A percentile compares a stretch with the other conserved stretches of the same genome.
Evolutionary conservation across 2,329 filamentous ascomycete genomes (phyloP).

Genomic region (Diplodia seriata): DNA sequence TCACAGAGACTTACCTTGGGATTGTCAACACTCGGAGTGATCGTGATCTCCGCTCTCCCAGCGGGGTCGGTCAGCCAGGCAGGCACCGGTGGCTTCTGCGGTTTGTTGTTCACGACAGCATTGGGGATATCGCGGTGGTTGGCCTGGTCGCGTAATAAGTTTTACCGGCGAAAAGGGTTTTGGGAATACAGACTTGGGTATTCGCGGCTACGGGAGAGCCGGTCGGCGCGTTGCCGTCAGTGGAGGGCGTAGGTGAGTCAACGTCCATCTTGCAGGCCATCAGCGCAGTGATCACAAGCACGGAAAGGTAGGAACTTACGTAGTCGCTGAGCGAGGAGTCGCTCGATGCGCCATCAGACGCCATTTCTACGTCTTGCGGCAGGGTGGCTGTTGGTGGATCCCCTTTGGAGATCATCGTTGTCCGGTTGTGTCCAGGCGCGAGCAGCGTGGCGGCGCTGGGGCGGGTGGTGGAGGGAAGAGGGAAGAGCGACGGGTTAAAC

Average conservation of each 20-base stretch:
- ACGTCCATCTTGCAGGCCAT: not conserved
- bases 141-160: not conserved
- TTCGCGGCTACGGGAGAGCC: not conserved
- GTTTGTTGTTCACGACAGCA: no score
- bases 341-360: not conserved
- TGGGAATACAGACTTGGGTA: not conserved
- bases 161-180: not conserved
- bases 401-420: not conserved
- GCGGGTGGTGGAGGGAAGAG: not conserved
- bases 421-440: not conserved
- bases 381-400: not conserved
- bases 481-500: not conserved
- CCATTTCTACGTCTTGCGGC: not conserved
- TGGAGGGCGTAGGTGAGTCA: not conserved
- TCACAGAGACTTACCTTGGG: not conserved
- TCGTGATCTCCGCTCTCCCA: not conserved
- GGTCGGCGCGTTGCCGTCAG: not conserved
- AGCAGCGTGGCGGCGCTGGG: not conserved
- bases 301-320: not conserved
- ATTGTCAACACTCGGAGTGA: not conserved
- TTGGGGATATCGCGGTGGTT: not conserved
- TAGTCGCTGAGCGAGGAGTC: not conserved
- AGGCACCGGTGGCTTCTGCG: not conserved
- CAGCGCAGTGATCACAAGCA: not conserved
- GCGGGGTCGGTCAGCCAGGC: slow-evolving; percentile 10